Evolutionary conservation across 2,329 filamentous ascomycete genomes (phyloP).

Genomic region (Ophiocordyceps robertsii): DNA sequence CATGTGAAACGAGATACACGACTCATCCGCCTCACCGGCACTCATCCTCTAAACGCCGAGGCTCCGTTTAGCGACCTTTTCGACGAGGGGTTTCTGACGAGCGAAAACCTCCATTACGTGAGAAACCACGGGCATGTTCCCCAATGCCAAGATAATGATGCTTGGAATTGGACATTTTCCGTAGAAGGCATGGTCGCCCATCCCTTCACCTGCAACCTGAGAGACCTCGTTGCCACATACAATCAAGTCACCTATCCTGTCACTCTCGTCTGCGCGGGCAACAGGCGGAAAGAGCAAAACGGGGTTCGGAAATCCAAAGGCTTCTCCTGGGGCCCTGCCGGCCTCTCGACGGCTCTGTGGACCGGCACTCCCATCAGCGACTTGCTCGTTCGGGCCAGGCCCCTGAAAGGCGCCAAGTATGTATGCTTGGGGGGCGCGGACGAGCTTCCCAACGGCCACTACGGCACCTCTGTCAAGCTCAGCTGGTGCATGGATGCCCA

Average conservation of each 20-base stretch:
- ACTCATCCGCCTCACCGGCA: constrained; percentile 73
- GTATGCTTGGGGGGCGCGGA: constrained; percentile 89
- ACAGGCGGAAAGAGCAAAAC: constrained; percentile 87
- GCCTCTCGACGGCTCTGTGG: constrained; percentile 76
- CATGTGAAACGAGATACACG: constrained; percentile 71
- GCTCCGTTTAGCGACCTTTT: constrained; percentile 67
- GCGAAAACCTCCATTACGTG: constrained; percentile 80
- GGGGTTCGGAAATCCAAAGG: constrained; percentile 81
- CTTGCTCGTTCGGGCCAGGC: constrained; percentile 54
- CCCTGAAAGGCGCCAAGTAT: constrained; percentile 58
- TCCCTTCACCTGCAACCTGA: constrained; percentile 58
- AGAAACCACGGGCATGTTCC: constrained; percentile 82
- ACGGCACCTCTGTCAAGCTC: constrained; percentile 77
- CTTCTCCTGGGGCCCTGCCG: constrained; percentile 86
- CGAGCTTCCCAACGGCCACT: constrained; percentile 74
- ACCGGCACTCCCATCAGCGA: constrained; percentile 69
- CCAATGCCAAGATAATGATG: constrained; percentile 55
- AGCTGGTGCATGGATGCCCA: constrained; percentile 81
- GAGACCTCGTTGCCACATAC: constrained; percentile 59
- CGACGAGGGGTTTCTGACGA: constrained; percentile 72
- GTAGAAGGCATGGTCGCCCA: constrained; percentile 75
- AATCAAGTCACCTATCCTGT: constrained; percentile 76
- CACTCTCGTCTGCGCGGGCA: constrained; percentile 84
- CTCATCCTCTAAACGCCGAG: constrained; percentile 87
- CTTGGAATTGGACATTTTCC: constrained; percentile 68